Evolutionary conservation across 176 grass and related monocot species (phyloP), one percentile per base, ranked within the genome.

Genomic region (Areca catechu): DNA sequence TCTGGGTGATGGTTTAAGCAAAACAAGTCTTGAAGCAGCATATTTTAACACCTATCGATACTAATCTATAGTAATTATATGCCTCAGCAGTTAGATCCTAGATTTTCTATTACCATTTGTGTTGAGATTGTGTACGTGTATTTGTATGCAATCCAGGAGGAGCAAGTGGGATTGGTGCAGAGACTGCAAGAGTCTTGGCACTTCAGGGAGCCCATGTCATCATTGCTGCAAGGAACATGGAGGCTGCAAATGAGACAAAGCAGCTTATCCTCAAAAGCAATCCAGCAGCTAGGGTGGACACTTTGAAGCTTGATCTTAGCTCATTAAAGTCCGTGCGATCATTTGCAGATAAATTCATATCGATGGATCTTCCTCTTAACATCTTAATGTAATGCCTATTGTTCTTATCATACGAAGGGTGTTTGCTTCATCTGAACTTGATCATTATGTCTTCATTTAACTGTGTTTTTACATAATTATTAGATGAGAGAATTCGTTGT

Each of bases 191-290:
- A 51, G 84, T 98, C n/a, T 72, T 98, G 0, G 93, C 93, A 5
- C 70, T 98, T 17, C 76, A 81, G 88, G 93, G 93, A 50, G 93
- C 77, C n/a, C 84, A 92, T 67, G 83, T 98, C 50, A 73, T 98
- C 67, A 98, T 98, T 52, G 87, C 87, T 0, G 87, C 93, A 3
- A 98, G 93, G 62, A 98, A 98, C 82, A 92, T 83, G 19, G 78
- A 98, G 48, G 84, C 87, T 72, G 93, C 93, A 56, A 76, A 73
- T 47, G 74, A 70, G 57, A 81, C 76, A 54, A 98, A 73, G 65
- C 73, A 84, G 60, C 20, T 22, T 12, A 83, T 98, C 70, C 53
- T 77, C 4, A 69, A 80, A 58, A 47, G 17, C 30, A 80, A 70
- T 70, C 87, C 84, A 22, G 51, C n/a, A 22, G 75, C 87, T 29